phyloP scores from a whole-genome alignment of 495 filamentous ascomycete genomes.

The Viridothelium virens region DNA sequence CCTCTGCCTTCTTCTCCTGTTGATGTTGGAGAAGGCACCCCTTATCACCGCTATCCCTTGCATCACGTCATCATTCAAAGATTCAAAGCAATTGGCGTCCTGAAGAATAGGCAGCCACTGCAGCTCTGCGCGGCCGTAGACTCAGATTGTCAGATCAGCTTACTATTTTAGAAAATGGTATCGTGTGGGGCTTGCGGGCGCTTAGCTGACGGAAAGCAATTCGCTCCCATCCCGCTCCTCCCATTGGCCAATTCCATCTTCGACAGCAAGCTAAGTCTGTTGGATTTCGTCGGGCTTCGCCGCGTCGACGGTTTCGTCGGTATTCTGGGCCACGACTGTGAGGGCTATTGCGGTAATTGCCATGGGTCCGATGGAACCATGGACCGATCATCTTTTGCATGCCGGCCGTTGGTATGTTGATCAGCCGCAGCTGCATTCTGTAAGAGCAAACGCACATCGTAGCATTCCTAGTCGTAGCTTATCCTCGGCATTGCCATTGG shows the following conservation, averaged over 20 bases:
- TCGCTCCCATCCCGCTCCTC: not conserved
- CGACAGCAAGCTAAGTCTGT: not conserved
- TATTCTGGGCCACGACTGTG: too few relatives aligned
- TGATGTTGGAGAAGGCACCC: not conserved
- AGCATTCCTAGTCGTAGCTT: not conserved
- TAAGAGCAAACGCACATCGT: not conserved
- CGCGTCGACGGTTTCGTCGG: not conserved
- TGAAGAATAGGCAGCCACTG: slow-evolving; percentile 6
- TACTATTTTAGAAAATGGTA: slow-evolving; percentile 12
- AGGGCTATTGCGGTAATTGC: too few relatives aligned
- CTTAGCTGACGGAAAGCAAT: not conserved
- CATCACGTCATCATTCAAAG: not conserved
- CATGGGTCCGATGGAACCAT: too few relatives aligned
- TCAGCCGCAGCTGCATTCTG: slow-evolving; percentile 8
- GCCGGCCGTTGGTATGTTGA: too few relatives aligned
- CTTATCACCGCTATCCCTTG: not conserved
- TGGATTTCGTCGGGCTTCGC: not conserved
- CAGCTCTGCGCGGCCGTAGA: not conserved
- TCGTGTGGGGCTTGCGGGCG: not conserved
- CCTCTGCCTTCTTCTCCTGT: too few relatives aligned
- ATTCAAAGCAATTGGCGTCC: not conserved
- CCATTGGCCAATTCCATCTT: not conserved
- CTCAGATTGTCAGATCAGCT: not conserved
- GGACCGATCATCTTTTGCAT: too few relatives aligned
- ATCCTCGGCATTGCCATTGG: not conserved